Percentiles rank a stretch among this genome's conserved stretches.
These are phyloP conservation scores for Sindora glabra DNA, from an alignment of 306 rosid species.

Conservation along the genomic window DNA sequence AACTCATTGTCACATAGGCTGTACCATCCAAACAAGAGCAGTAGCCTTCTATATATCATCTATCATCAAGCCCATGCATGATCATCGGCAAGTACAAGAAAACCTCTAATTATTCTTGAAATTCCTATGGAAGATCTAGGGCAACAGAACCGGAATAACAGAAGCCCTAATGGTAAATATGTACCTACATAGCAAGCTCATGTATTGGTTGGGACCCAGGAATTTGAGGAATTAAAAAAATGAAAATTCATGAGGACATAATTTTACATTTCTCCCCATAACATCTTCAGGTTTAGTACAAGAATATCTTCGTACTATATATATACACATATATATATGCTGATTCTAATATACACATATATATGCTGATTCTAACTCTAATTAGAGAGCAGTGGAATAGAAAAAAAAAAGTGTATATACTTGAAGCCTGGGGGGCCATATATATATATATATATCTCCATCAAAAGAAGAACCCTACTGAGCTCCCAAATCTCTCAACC, in stretches of 20 bases:
- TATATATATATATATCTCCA: slow-evolving; percentile 10
- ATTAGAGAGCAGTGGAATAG: background rate
- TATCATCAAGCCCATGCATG: slow-evolving; percentile 1
- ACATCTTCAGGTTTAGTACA: slow-evolving; percentile 19
- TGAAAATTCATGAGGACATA: background rate
- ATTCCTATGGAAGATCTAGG: slow-evolving; percentile 25
- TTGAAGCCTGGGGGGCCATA: slow-evolving; percentile 24
- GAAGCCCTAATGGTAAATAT: slow-evolving; percentile 50
- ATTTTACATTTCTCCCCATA: slow-evolving; percentile 40
- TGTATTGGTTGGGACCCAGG: slow-evolving; percentile 14
- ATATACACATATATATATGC: no score
- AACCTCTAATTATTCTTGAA: slow-evolving; percentile 21
- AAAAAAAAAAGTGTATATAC: background rate
- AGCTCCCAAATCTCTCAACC: slow-evolving; percentile 26
- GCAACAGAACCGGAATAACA: slow-evolving; percentile 24
- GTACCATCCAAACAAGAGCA: background rate
- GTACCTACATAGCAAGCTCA: no score
- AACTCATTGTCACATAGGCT: slow-evolving; percentile 2
- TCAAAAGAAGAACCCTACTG: slow-evolving; percentile 45
- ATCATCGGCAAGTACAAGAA: slow-evolving; percentile 18
- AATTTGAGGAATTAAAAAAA: background rate
- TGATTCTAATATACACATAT: no score
- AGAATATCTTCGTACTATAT: slow-evolving; percentile 23
- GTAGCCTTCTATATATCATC: slow-evolving; percentile 14
- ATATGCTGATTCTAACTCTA: slow-evolving; percentile 1